phyloP scores from a whole-genome alignment of 768 basidiomycete species.

The Clavulina sp. region DNA sequence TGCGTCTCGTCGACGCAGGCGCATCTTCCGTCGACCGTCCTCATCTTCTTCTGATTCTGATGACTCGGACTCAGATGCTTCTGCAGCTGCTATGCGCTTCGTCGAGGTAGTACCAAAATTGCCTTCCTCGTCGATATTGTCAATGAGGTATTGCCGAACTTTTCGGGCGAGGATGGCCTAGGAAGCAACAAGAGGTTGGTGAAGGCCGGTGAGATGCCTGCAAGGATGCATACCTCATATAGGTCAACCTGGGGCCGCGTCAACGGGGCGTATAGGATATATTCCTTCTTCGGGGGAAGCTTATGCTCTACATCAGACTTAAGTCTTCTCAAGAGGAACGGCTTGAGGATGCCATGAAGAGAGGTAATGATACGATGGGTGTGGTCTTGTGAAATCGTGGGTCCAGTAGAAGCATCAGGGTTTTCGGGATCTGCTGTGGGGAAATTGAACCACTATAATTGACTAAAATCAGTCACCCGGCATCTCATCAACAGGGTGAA shows the following conservation, averaged over 20 bases:
- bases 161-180: conserved; percentile 47
- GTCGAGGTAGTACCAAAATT: neutral
- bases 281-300: conserved; percentile 87
- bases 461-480: conserved; percentile 13
- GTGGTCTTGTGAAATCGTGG: conserved; percentile 35
- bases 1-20: conserved; percentile 13
- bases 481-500: neutral
- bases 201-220: neutral
- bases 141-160: conserved; percentile 33
- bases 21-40: conserved; percentile 15
- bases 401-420: neutral
- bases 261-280: conserved; percentile 81
- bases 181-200: neutral
- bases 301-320: conserved; percentile 84
- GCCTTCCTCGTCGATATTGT: conserved; percentile 23
- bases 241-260: conserved; percentile 68
- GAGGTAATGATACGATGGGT: conserved; percentile 53
- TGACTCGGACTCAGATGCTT: conserved; percentile 7
- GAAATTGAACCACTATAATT: conserved; percentile 43
- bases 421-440: conserved; percentile 29
- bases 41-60: conserved; percentile 18
- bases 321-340: conserved; percentile 81
- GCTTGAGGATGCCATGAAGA: conserved; percentile 82
- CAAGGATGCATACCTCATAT: conserved; percentile 31
- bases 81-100: neutral